A percentile compares a stretch with the other conserved stretches of the same genome.
phyloP scores from a whole-genome alignment of 352 stramenopile species.

The Globisporangium acanthophoron region DNA sequence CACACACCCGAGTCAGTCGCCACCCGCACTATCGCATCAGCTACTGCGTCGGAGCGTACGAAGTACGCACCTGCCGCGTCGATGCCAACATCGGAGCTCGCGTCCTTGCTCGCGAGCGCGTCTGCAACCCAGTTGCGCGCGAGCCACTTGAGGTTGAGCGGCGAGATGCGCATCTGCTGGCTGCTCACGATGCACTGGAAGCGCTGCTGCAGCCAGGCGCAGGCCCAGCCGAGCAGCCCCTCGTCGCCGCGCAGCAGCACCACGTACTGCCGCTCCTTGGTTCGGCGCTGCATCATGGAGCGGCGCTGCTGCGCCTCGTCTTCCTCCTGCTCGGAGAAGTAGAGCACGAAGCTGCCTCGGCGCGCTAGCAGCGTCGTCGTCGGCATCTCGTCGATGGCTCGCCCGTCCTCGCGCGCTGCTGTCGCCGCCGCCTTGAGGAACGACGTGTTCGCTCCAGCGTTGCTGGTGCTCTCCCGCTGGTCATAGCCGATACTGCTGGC shows the following conservation, averaged over 20 bases:
- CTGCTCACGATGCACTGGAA: conserved; percentile 67
- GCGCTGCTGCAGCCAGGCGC: conserved; percentile 60
- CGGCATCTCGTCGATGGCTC: conserved; percentile 1
- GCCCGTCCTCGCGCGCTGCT: neutral
- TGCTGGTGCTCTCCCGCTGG: neutral
- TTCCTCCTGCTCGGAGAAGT: conserved; percentile 44
- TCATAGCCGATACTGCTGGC: neutral
- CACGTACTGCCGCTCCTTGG: conserved; percentile 43
- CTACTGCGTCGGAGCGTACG: too few species aligned
- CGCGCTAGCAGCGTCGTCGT: conserved; percentile 2
- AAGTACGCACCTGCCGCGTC: too few species aligned
- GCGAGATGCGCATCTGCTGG: conserved; percentile 39
- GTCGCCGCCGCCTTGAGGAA: neutral
- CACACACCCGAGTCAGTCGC: too few species aligned
- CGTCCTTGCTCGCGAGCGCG: conserved; percentile 22
- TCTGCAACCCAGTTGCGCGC: conserved; percentile 41
- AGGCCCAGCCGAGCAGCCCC: conserved; percentile 43
- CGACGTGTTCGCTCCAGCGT: neutral
- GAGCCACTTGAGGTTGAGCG: conserved; percentile 45
- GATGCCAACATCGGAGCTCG: neutral
- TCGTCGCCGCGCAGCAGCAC: conserved; percentile 54
- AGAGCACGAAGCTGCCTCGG: conserved; percentile 50
- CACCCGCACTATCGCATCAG: too few species aligned
- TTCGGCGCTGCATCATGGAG: conserved; percentile 21
- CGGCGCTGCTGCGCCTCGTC: conserved; percentile 10